Evolutionary conservation across 2,329 filamentous ascomycete genomes (phyloP).

Genomic region (Trichoderma gracile): DNA sequence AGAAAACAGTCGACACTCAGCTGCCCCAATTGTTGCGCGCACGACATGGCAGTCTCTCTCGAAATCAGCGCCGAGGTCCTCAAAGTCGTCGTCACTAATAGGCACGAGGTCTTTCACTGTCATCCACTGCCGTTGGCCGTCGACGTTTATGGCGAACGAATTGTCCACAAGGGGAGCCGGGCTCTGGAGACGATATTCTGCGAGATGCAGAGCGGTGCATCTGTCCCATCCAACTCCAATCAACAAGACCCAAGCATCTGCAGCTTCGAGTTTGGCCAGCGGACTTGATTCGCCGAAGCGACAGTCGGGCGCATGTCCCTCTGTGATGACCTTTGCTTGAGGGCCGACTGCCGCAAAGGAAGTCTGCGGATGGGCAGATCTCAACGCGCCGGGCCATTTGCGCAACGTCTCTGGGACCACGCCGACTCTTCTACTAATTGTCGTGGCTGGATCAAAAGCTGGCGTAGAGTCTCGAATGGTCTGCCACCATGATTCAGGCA

Average conservation of each 20-base stretch:
- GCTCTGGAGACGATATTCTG: background rate
- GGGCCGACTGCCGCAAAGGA: slow-evolving; percentile 27
- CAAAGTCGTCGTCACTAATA: background rate
- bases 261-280: background rate
- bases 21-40: background rate
- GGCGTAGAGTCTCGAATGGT: slow-evolving; percentile 28
- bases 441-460: slow-evolving; percentile 23
- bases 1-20: background rate
- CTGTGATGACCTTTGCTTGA: background rate
- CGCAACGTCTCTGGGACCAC: slow-evolving; percentile 26
- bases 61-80: background rate
- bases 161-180: background rate
- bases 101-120: background rate
- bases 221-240: background rate
- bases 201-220: slow-evolving; percentile 2
- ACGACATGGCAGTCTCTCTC: background rate
- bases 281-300: slow-evolving; percentile 1
- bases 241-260: background rate
- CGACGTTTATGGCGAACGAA: background rate
- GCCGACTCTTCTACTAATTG: slow-evolving; percentile 24
- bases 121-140: background rate
- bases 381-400: slow-evolving; percentile 27
- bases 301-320: background rate
- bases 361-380: slow-evolving; percentile 30
- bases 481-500: slow-evolving; percentile 27